Conservation (phyloP, 441 rosid genomes). For the Erodium moschatum region DNA sequence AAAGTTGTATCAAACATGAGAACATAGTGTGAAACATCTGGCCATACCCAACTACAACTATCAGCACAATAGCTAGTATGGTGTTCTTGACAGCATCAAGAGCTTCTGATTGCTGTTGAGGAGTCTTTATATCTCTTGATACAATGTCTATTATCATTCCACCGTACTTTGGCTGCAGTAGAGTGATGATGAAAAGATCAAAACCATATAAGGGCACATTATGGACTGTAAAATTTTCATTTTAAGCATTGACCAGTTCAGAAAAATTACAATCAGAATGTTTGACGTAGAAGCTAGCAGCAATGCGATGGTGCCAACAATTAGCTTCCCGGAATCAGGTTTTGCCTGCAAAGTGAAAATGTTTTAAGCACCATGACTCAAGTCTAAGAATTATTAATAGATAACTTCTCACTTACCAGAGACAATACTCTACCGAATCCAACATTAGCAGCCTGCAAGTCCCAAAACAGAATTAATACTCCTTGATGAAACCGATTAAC, state of each 20-base stretch:
- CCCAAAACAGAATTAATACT: slow-evolving; percentile 16
- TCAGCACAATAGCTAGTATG: slow-evolving; percentile 50
- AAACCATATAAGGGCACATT: background rate
- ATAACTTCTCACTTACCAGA: slow-evolving; percentile 38
- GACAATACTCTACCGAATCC: slow-evolving; percentile 62
- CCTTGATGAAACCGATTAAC: slow-evolving; percentile 11
- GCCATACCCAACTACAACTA: slow-evolving; percentile 73
- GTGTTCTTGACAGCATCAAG: slow-evolving; percentile 54
- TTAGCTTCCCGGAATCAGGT: slow-evolving; percentile 67
- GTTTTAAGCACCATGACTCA: background rate
- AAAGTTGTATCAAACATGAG: slow-evolving; percentile 1
- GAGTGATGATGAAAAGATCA: slow-evolving; percentile 1
- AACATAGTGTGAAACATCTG: background rate
- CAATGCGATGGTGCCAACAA: slow-evolving; percentile 61
- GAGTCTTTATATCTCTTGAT: slow-evolving; percentile 51
- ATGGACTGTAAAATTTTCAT: background rate
- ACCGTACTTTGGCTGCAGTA: slow-evolving; percentile 83
- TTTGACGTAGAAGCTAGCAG: slow-evolving; percentile 62
- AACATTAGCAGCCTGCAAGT: slow-evolving; percentile 64
- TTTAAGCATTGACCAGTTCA: slow-evolving; percentile 15
- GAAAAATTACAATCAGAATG: slow-evolving; percentile 44
- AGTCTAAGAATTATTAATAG: slow-evolving; percentile 7
- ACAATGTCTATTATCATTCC: slow-evolving; percentile 87
- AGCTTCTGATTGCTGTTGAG: slow-evolving; percentile 59
- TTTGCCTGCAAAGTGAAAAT: slow-evolving; percentile 48